Evolutionary conservation across 2,329 filamentous ascomycete species (phyloP).

Genomic region (Fusarium sp.): DNA sequence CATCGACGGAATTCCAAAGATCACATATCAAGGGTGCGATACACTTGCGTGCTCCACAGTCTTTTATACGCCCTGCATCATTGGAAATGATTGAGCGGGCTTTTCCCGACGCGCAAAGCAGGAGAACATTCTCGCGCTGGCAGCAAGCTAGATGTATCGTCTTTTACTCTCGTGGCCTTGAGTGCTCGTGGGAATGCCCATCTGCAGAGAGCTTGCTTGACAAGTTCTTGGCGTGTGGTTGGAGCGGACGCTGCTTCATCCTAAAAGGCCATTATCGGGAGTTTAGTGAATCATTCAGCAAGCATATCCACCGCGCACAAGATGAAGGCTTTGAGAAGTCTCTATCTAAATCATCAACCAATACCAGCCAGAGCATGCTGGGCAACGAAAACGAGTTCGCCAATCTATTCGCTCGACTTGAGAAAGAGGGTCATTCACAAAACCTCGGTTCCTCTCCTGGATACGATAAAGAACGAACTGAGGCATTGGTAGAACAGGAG

Average conservation of each 20-base stretch:
- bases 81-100: constrained; percentile 64
- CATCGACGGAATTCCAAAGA: constrained; percentile 58
- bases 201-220: constrained; percentile 57
- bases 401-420: constrained; percentile 58
- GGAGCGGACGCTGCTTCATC: constrained; percentile 64
- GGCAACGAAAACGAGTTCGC: constrained; percentile 55
- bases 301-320: constrained; percentile 59
- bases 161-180: constrained; percentile 63
- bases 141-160: constrained; percentile 60
- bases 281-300: constrained; percentile 64
- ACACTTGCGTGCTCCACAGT: constrained; percentile 62
- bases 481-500: constrained; percentile 59
- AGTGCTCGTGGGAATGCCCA: constrained; percentile 64
- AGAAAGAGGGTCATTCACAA: constrained; percentile 56
- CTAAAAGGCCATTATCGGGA: constrained; percentile 67
- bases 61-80: constrained; percentile 60
- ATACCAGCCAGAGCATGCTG: constrained; percentile 33
- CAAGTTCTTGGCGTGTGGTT: constrained; percentile 60
- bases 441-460: constrained; percentile 53
- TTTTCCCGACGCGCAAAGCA: constrained; percentile 61
- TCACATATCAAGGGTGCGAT: constrained; percentile 65
- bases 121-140: constrained; percentile 60
- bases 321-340: constrained; percentile 56
- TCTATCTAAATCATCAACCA: constrained; percentile 15
- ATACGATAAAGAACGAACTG: constrained; percentile 54